Evolutionary conservation across 1,284 basidiomycete species (phyloP).

Genomic region (Leccinum laetum): DNA sequence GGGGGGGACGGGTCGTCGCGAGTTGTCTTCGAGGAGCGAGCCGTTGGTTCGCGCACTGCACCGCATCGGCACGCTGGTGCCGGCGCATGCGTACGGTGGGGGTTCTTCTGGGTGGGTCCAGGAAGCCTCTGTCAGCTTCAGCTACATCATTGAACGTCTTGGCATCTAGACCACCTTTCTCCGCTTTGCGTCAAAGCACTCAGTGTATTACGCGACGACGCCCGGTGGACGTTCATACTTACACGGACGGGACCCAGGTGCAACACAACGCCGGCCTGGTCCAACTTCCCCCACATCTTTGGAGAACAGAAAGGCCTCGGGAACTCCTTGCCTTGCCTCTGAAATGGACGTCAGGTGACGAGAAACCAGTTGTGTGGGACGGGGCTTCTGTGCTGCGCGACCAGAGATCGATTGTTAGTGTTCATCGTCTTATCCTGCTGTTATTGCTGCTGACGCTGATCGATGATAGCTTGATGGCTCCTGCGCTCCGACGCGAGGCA

Average conservation of each 20-base stretch:
- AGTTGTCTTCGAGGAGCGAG: background rate
- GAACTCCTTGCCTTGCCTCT: background rate
- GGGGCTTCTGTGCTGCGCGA: background rate
- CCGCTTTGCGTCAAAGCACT: background rate
- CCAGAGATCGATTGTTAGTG: background rate
- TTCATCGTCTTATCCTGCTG: background rate
- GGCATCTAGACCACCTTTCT: background rate
- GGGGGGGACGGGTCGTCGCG: no score
- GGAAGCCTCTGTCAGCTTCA: background rate
- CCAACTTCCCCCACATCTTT: background rate
- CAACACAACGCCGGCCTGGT: background rate
- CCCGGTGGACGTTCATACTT: background rate
- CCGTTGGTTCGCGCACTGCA: background rate
- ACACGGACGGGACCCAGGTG: background rate
- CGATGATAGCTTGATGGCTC: background rate
- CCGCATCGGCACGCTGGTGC: background rate
- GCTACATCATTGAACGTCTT: background rate
- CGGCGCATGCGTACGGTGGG: no score
- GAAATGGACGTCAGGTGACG: background rate
- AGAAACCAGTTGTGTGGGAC: background rate
- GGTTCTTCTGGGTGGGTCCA: no score
- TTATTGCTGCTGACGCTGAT: background rate
- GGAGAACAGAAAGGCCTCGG: background rate
- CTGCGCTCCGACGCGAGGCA: background rate
- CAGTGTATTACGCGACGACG: background rate